Evolutionary conservation across 169 alveolate species (phyloP).

Genomic region (Eimeria maxima): DNA sequence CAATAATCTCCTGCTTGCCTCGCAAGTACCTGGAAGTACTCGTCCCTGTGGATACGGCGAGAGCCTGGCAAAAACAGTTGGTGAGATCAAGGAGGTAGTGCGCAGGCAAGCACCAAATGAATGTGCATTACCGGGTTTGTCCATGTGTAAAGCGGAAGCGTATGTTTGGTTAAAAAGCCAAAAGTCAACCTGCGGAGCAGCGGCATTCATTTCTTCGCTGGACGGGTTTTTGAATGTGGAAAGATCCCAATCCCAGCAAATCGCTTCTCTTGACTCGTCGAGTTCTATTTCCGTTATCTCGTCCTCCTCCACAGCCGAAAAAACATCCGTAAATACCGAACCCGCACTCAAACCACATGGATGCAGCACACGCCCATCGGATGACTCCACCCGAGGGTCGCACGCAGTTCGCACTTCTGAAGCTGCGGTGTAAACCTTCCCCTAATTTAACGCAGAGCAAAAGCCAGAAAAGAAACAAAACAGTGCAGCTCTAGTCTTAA

Average conservation of each 20-base stretch:
- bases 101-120: background rate
- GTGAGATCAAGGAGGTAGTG: background rate
- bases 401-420: slow-evolving; percentile 82
- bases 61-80: background rate
- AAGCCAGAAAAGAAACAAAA: too few species aligned
- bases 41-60: background rate
- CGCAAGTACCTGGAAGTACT: background rate
- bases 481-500: background rate
- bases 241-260: slow-evolving; percentile 83
- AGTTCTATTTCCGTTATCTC: slow-evolving; percentile 76
- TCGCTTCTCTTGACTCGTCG: slow-evolving; percentile 86
- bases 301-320: slow-evolving; percentile 50
- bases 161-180: slow-evolving; percentile 75
- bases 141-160: slow-evolving; percentile 78
- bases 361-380: slow-evolving; percentile 82
- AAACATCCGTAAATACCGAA: slow-evolving; percentile 87
- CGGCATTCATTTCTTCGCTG: slow-evolving; percentile 44
- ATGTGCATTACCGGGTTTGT: slow-evolving; percentile 61
- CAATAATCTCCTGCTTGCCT: background rate
- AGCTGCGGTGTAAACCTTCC: slow-evolving; percentile 74
- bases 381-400: slow-evolving; percentile 84
- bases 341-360: slow-evolving; percentile 88
- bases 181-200: slow-evolving; percentile 64
- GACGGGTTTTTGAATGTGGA: slow-evolving; percentile 83
- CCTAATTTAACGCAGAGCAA: slow-evolving; percentile 33